phyloP scores from a whole-genome alignment of 2,329 filamentous ascomycete species.

The Ophiocordyceps australis region DNA sequence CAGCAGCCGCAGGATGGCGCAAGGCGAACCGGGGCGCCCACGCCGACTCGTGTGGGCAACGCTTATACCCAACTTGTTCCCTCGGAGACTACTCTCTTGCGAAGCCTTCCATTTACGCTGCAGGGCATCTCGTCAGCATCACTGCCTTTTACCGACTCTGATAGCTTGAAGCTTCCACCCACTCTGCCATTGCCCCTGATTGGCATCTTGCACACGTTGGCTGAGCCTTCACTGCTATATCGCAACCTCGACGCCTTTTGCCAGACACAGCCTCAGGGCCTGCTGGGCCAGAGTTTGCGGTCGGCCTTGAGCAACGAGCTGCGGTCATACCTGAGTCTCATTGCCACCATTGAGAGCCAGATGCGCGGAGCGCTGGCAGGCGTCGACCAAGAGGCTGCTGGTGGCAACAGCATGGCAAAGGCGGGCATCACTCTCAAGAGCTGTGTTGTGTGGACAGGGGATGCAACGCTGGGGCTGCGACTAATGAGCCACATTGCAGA shows the following conservation, averaged over 20 bases:
- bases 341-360: constrained; percentile 84
- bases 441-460: constrained; percentile 92
- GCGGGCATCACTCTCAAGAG: constrained; percentile 86
- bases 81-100: constrained; percentile 46
- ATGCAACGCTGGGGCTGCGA: constrained; percentile 87
- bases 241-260: constrained; percentile 65
- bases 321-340: constrained; percentile 73
- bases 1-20: constrained; percentile 12
- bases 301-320: constrained; percentile 75
- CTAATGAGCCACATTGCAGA: constrained; percentile 91
- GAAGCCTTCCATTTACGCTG: constrained; percentile 80
- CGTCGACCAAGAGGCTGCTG: constrained; percentile 48
- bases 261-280: constrained; percentile 59
- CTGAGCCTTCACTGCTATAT: constrained; percentile 89
- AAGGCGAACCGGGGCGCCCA: constrained; percentile 33
- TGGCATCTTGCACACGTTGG: constrained; percentile 72
- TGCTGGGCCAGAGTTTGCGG: constrained; percentile 83
- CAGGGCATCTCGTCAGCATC: constrained; percentile 84
- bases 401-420: constrained; percentile 58
- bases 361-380: constrained; percentile 67
- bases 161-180: constrained; percentile 55
- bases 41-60: constrained; percentile 36
- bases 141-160: constrained; percentile 53
- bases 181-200: constrained; percentile 71
- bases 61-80: constrained; percentile 40